Conservation (phyloP, 2,329 filamentous ascomycete genomes). For the Knufia fluminis region DNA sequence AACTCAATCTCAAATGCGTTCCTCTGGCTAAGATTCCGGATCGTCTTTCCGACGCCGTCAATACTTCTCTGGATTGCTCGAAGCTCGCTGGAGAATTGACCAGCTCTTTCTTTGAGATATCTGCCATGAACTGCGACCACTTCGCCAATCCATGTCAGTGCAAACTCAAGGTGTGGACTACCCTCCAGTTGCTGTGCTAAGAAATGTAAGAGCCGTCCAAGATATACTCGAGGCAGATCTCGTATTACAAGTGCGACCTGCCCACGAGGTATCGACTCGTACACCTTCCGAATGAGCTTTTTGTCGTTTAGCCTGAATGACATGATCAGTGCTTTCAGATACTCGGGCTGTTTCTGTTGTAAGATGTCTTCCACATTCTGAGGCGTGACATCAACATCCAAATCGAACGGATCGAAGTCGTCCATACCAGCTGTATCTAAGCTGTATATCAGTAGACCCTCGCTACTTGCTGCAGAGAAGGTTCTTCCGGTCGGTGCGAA, state of each 20-base stretch:
- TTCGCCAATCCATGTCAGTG: constrained; percentile 82
- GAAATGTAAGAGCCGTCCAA: constrained; percentile 74
- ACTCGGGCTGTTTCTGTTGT: constrained; percentile 63
- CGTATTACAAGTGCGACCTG: constrained; percentile 71
- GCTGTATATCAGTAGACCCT: constrained; percentile 88
- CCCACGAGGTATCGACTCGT: constrained; percentile 66
- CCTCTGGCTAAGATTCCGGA: constrained; percentile 26
- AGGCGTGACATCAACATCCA: constrained; percentile 88
- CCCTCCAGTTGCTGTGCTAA: constrained; percentile 81
- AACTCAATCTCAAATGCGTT: constrained; percentile 25
- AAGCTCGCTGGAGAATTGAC: constrained; percentile 73
- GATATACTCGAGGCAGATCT: constrained; percentile 73
- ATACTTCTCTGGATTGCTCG: constrained; percentile 74
- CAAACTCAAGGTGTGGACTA: constrained; percentile 90
- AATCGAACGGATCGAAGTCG: constrained; percentile 90
- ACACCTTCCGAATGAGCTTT: constrained; percentile 71
- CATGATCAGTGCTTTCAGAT: constrained; percentile 90
- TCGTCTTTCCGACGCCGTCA: constrained; percentile 48
- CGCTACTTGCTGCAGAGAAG: constrained; percentile 91
- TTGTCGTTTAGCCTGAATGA: constrained; percentile 89
- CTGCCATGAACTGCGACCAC: constrained; percentile 71
- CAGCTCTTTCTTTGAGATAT: constrained; percentile 72
- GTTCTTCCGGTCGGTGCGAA: constrained; percentile 83
- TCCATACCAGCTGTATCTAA: constrained; percentile 60
- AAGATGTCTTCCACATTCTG: constrained; percentile 73